Evolutionary conservation across 2,329 filamentous ascomycete species (phyloP).

Genomic region (Fusarium haematococcum): DNA sequence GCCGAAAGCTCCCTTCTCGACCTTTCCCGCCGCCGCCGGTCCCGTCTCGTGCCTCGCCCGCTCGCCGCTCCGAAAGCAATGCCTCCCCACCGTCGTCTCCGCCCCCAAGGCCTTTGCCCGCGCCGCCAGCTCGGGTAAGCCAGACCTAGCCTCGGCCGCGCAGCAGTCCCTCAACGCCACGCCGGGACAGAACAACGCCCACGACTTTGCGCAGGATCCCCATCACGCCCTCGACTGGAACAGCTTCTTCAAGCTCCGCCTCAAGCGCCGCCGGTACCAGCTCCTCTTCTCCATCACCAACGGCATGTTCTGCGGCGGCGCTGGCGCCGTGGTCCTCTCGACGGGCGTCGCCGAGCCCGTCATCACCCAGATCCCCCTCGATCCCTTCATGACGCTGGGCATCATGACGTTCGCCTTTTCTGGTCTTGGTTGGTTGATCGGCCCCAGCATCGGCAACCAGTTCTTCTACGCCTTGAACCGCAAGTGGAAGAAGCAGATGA

Average conservation of each 20-base stretch:
- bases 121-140: conserved; percentile 29
- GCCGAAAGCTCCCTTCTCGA: conserved; percentile 47
- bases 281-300: conserved; percentile 79
- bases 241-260: conserved; percentile 90
- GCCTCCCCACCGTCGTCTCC: conserved; percentile 18
- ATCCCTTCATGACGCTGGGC: conserved; percentile 88
- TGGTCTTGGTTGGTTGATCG: conserved; percentile 88
- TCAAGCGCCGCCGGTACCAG: conserved; percentile 85
- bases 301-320: conserved; percentile 70
- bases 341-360: conserved; percentile 78
- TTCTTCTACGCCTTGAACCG: conserved; percentile 83
- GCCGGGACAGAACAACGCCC: conserved; percentile 26
- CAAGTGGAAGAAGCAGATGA: conserved; percentile 78
- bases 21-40: conserved; percentile 13
- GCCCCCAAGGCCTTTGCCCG: conserved; percentile 35
- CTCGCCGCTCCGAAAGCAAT: conserved; percentile 34
- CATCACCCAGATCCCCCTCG: conserved; percentile 80
- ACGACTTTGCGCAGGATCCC: conserved; percentile 22
- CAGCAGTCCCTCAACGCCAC: conserved; percentile 37
- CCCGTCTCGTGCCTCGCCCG: conserved; percentile 36
- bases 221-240: conserved; percentile 78
- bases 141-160: conserved; percentile 20
- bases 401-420: conserved; percentile 81
- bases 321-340: conserved; percentile 74
- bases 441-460: conserved; percentile 83